Evolutionary conservation across 2,329 filamentous ascomycete species (phyloP).

Genomic region (Graphilbum fragrans): DNA sequence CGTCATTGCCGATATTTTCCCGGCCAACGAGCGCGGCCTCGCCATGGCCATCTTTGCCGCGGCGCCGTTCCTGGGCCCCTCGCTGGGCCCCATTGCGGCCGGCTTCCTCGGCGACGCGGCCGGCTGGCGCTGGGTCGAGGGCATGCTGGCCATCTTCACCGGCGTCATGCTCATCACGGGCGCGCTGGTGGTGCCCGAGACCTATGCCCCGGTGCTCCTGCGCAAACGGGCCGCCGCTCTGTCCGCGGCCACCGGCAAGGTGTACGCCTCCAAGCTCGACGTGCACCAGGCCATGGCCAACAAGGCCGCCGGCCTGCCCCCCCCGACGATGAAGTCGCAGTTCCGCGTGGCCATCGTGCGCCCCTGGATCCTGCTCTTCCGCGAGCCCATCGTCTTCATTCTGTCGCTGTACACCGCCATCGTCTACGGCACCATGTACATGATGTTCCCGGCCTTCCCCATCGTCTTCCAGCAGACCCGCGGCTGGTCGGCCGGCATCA

Average conservation of each 20-base stretch:
- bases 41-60: conserved; percentile 54
- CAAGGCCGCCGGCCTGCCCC: conserved; percentile 6
- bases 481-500: conserved; percentile 46
- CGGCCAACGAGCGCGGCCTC: conserved; percentile 35
- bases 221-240: conserved; percentile 39
- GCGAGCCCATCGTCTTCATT: conserved; percentile 57
- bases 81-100: conserved; percentile 50
- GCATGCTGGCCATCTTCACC: conserved; percentile 51
- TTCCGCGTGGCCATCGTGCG: conserved; percentile 47
- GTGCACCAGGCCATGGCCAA: conserved; percentile 3
- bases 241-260: conserved; percentile 38
- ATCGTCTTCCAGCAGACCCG: conserved; percentile 53
- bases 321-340: conserved; percentile 30
- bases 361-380: conserved; percentile 58
- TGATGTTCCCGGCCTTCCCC: conserved; percentile 49
- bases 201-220: conserved; percentile 46
- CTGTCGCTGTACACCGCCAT: conserved; percentile 56
- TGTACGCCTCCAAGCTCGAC: conserved; percentile 34
- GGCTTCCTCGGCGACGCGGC: conserved; percentile 52
- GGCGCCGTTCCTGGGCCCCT: conserved; percentile 54
- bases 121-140: conserved; percentile 61
- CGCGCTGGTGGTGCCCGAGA: conserved; percentile 42
- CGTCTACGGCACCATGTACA: conserved; percentile 44
- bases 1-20: conserved; percentile 50
- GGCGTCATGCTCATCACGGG: conserved; percentile 45